These are phyloP conservation scores for Sporothrix schenckii DNA, from an alignment of 2,329 filamentous ascomycete genomes.

Conservation along the genomic window DNA sequence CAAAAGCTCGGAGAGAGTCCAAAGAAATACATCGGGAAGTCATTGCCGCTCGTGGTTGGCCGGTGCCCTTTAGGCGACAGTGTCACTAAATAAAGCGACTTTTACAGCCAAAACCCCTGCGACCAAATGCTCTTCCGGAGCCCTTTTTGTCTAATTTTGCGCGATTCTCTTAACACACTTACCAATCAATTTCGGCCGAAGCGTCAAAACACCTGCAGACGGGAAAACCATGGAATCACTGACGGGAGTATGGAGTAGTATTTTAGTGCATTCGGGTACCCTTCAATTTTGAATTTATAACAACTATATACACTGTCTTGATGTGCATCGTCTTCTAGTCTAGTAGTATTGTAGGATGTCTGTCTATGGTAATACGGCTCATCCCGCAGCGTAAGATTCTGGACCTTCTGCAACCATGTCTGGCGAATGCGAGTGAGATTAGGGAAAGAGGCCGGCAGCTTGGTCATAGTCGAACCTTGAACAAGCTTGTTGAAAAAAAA, in stretches of 20 bases:
- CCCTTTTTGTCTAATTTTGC: neutral
- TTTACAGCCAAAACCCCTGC: too few relatives aligned
- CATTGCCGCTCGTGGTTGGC: neutral
- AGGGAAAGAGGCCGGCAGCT: neutral
- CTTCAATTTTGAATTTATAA: neutral
- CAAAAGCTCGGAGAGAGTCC: neutral
- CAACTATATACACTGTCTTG: neutral
- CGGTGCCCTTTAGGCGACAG: neutral
- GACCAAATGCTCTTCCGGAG: neutral
- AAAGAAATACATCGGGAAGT: neutral
- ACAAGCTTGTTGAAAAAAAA: neutral
- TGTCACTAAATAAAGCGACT: neutral
- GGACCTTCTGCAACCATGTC: neutral
- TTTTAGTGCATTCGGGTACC: too few relatives aligned
- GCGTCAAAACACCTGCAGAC: neutral
- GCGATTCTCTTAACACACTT: slow-evolving; percentile 8
- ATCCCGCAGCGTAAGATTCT: neutral
- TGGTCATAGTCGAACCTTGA: neutral
- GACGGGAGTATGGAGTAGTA: too few relatives aligned
- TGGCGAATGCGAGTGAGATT: neutral
- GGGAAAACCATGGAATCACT: neutral
- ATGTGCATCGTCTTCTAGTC: neutral
- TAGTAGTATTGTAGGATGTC: neutral
- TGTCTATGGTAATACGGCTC: slow-evolving; percentile 9
- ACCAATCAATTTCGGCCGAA: slow-evolving; percentile 13